Conservation (phyloP, 176 grass and related monocot genomes). For the Triticum urartu region DNA sequence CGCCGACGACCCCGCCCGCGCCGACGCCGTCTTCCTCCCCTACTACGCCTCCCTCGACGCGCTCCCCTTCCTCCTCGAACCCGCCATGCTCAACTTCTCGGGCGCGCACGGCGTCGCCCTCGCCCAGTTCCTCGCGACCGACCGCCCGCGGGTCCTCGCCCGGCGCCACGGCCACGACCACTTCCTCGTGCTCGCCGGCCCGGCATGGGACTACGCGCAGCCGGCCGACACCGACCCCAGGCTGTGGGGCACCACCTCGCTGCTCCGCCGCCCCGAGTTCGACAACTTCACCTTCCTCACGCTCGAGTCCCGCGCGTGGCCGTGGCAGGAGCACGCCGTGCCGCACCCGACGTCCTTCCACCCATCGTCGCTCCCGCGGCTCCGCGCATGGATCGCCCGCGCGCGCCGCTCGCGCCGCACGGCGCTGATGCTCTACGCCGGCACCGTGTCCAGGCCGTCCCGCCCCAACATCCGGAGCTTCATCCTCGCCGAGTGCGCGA, state of each 20-base stretch:
- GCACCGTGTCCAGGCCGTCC: neutral
- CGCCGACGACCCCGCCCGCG: neutral
- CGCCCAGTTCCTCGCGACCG: neutral
- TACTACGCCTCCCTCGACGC: neutral
- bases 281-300: slow-evolving; percentile 17
- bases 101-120: neutral
- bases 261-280: slow-evolving; percentile 4
- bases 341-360: slow-evolving; percentile 23
- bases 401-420: slow-evolving; percentile 5
- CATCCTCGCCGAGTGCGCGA: slow-evolving; percentile 3
- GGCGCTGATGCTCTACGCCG: neutral
- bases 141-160: neutral
- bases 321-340: slow-evolving; percentile 17
- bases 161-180: neutral
- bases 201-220: slow-evolving; percentile 1
- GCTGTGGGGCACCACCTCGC: neutral
- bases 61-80: slow-evolving; percentile 8
- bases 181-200: slow-evolving; percentile 12
- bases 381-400: neutral
- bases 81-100: neutral
- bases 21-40: neutral
- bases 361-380: neutral
- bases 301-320: neutral
- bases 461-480: slow-evolving; percentile 8
- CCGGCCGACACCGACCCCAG: neutral